Evolutionary conservation across 352 stramenopile genomes (phyloP).

Genomic region (Thraustochytrium sp.): DNA sequence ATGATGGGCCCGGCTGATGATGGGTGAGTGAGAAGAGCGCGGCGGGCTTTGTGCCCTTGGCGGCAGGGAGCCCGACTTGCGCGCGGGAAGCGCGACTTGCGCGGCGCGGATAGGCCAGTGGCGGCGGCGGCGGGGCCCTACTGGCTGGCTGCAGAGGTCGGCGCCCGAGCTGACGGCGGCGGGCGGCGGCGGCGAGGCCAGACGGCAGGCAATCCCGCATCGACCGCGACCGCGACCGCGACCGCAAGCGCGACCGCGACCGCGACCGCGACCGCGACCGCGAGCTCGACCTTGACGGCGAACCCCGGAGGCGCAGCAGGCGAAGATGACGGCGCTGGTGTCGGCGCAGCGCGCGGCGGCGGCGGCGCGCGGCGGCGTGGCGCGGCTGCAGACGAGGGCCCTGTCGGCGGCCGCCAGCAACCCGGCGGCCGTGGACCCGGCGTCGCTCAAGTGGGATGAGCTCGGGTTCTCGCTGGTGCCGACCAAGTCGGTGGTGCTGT

Average conservation of each 20-base stretch:
- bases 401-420: neutral
- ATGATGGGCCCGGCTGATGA: neutral
- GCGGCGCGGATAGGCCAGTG: neutral
- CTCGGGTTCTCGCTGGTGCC: constrained; percentile 25
- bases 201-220: no score
- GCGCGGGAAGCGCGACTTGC: neutral
- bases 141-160: neutral
- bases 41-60: no score
- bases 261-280: no score
- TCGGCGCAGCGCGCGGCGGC: neutral
- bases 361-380: no score
- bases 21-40: neutral
- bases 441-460: constrained; percentile 23
- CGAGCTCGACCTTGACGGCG: no score
- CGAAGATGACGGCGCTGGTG: neutral
- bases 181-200: no score
- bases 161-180: neutral
- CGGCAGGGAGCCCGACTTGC: neutral
- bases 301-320: no score
- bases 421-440: neutral
- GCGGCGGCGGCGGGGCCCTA: no score
- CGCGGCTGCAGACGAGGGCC: no score
- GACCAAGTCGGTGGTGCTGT: constrained; percentile 34
- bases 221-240: no score
- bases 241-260: no score